phyloP scores from a whole-genome alignment of 1,139 yeast species.

The Yamadazyma diddensiae region DNA sequence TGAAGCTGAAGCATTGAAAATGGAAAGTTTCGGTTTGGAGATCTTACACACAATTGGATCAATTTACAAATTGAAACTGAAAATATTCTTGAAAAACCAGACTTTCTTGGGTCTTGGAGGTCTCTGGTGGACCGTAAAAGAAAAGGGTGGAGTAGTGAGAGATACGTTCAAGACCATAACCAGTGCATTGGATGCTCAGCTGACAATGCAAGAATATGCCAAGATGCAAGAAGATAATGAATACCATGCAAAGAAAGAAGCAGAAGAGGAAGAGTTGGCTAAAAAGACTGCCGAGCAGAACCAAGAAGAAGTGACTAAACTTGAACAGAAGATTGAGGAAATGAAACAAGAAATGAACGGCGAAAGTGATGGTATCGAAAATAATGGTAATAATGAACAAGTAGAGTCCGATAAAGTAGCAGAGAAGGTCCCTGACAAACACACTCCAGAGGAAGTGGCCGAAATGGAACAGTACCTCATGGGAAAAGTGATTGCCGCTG shows the following conservation, averaged over 20 bases:
- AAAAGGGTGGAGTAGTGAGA: slow-evolving; percentile 79
- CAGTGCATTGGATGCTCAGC: slow-evolving; percentile 86
- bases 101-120: slow-evolving; percentile 83
- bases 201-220: slow-evolving; percentile 79
- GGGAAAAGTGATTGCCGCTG: slow-evolving; percentile 92
- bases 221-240: slow-evolving; percentile 64
- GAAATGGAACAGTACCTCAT: slow-evolving; percentile 82
- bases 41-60: slow-evolving; percentile 84
- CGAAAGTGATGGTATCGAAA: too few species aligned
- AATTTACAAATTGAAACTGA: slow-evolving; percentile 69
- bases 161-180: slow-evolving; percentile 85
- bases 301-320: slow-evolving; percentile 8
- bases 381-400: slow-evolving; percentile 2
- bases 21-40: slow-evolving; percentile 93
- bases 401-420: slow-evolving; percentile 12
- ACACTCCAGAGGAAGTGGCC: slow-evolving; percentile 78
- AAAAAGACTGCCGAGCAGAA: slow-evolving; percentile 18
- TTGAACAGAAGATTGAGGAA: slow-evolving; percentile 10
- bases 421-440: slow-evolving; percentile 41
- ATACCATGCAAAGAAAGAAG: slow-evolving; percentile 42
- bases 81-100: slow-evolving; percentile 57
- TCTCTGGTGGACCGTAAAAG: slow-evolving; percentile 77
- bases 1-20: slow-evolving; percentile 85
- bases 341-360: slow-evolving; percentile 7
- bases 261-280: slow-evolving; percentile 26